These are phyloP conservation scores for Rubia yunnanensis DNA, from an alignment of 257 asterid species.

Conservation along the genomic window DNA sequence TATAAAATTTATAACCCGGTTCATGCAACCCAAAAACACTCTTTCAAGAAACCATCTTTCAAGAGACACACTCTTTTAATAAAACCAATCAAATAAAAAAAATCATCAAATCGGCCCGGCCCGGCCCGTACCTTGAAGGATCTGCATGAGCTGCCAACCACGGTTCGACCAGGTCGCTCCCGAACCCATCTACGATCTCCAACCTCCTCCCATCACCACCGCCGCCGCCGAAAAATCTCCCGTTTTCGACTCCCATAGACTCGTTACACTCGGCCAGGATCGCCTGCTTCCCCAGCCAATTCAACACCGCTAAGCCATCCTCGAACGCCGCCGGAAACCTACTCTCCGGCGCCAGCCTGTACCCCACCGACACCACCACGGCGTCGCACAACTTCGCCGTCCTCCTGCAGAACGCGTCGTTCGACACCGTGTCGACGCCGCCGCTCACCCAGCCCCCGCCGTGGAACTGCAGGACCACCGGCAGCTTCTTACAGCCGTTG, in stretches of 20 bases:
- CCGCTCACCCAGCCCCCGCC: conserved; percentile 89
- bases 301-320: conserved; percentile 67
- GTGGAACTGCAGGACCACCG: conserved; percentile 78
- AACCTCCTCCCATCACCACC: conserved; percentile 41
- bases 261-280: conserved; percentile 56
- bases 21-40: no score
- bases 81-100: no score
- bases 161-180: conserved; percentile 57
- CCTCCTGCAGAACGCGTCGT: conserved; percentile 68
- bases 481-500: conserved; percentile 47
- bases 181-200: conserved; percentile 75
- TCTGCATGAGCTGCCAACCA: conserved; percentile 97
- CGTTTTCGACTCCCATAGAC: conserved; percentile 23
- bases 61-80: no score
- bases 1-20: no score
- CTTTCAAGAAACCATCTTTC: no score
- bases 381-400: conserved; percentile 67
- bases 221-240: conserved; percentile 24
- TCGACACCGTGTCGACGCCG: conserved; percentile 55
- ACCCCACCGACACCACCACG: conserved; percentile 78
- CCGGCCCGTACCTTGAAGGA: conserved; percentile 75
- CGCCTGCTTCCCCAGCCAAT: conserved; percentile 77
- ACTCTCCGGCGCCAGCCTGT: conserved; percentile 84
- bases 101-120: no score
- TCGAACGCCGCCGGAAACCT: conserved; percentile 79